Evolutionary conservation across 2,329 filamentous ascomycete genomes (phyloP), one percentile per base, ranked within the genome.

Genomic region (Parasarocladium wereldwijsianum): DNA sequence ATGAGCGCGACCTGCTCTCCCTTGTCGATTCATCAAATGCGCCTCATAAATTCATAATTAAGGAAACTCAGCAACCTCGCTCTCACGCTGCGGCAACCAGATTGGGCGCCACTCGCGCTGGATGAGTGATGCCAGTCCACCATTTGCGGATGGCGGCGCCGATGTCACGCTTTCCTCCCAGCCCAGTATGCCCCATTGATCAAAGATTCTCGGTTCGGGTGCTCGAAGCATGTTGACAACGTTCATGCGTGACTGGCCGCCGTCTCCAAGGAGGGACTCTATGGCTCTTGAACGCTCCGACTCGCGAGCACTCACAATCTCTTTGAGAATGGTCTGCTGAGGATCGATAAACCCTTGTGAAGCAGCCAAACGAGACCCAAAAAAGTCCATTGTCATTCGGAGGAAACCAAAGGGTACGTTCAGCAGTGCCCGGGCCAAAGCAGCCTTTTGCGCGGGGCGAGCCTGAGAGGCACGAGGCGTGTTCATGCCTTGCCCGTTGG

Each of bases 351-450:
- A 63, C 16, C 61, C 56, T 59, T 63, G 69, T 14, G 57, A 64
- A n/a, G 57, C 55, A 17, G 57, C 51, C 25, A 57, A 56, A 24
- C 66, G 67, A 7, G 74, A 59, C 16, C 60, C 60, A 6, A 43
- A 38, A 29, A 71, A 70, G 40, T 79, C 75, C 19, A 85, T 58
- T 2, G 82, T 52, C 35, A 64, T 62, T 49, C 78, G 75, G 15
- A 86, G 57, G 17, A 76, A 56, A 10, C 65, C 57, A 39, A 79
- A 80, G 0, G 80, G 80, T 5, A 85, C 54, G 23, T 80, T 81
- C 31, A 83, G 54, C 3, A 86, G 56, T 14, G 82, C 57, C 17
- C 67, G 72, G 0, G 80, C 84, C 5, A 85, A 53, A 0, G 65
- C 50, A 0, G 59, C 57, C 15, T 63, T 60, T 17, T 60, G 51